Percentiles rank a stretch among this genome's conserved stretches.
phyloP scores from a whole-genome alignment of 805 yeast species.

The Lipomyces chichibuensis region DNA sequence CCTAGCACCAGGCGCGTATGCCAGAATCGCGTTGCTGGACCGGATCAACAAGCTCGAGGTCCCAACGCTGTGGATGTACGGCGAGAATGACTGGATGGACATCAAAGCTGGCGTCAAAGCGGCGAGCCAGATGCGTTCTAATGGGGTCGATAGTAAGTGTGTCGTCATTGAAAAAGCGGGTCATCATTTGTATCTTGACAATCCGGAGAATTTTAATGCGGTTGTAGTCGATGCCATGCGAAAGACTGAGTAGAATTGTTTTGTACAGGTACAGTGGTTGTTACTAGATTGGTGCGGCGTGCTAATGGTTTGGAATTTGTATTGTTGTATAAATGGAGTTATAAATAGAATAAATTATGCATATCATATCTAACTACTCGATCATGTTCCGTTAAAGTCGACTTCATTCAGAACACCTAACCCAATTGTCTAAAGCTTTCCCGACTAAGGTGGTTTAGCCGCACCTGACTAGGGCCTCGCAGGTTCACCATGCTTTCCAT shows the following conservation, averaged over 20 bases:
- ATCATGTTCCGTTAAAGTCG: too few relatives aligned
- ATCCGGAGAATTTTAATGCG: constrained; percentile 55
- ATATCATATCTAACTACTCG: too few relatives aligned
- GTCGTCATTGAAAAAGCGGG: constrained; percentile 59
- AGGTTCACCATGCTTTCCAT: too few relatives aligned
- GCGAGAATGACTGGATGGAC: constrained; percentile 75
- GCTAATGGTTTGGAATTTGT: neutral
- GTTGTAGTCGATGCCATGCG: constrained; percentile 12
- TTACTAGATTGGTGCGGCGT: neutral
- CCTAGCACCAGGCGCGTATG: constrained; percentile 88
- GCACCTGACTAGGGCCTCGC: too few relatives aligned
- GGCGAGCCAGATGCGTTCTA: constrained; percentile 32
- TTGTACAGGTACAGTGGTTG: neutral
- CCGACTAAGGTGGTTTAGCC: too few relatives aligned
- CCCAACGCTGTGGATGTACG: constrained; percentile 82
- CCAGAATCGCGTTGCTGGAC: constrained; percentile 68
- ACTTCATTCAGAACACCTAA: neutral
- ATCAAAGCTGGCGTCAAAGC: constrained; percentile 48
- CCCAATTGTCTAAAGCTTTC: neutral
- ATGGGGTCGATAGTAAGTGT: constrained; percentile 41
- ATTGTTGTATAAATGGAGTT: neutral
- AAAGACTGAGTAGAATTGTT: neutral
- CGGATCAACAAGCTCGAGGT: constrained; percentile 58
- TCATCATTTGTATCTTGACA: constrained; percentile 74
- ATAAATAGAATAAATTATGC: too few relatives aligned